phyloP scores from a whole-genome alignment of 768 basidiomycete genomes.

The Exidia glandulosa region DNA sequence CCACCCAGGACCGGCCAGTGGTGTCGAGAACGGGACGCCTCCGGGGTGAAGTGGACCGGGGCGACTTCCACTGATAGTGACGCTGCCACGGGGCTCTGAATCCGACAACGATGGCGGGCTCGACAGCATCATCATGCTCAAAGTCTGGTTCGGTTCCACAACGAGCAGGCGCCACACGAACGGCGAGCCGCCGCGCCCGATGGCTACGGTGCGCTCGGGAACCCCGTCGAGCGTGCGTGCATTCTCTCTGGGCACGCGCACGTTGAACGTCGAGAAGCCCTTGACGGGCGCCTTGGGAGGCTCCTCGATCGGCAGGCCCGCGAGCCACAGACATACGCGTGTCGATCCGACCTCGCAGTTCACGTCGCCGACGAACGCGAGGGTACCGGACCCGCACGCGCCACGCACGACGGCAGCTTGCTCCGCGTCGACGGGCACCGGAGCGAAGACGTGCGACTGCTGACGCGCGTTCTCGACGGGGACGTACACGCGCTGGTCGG shows the following conservation, averaged over 20 bases:
- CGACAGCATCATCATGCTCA: background rate
- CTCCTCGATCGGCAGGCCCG: conserved; percentile 12
- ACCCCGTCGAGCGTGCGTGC: background rate
- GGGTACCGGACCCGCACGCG: conserved; percentile 16
- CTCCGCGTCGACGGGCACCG: conserved; percentile 4
- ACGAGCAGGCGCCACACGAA: background rate
- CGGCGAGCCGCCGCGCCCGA: background rate
- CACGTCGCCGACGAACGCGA: conserved; percentile 28
- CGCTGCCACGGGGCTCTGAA: too few relatives aligned
- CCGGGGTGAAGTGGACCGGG: background rate
- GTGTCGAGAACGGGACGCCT: background rate
- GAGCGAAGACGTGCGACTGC: conserved; percentile 14
- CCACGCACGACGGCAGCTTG: conserved; percentile 20
- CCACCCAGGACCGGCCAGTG: background rate
- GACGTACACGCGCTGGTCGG: conserved; percentile 24
- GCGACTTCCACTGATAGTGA: too few relatives aligned
- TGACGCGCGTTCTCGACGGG: conserved; percentile 8
- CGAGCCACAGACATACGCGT: conserved; percentile 22
- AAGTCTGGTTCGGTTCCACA: background rate
- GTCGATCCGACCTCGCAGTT: conserved; percentile 18
- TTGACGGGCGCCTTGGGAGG: background rate
- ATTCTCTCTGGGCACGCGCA: background rate
- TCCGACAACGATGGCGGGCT: background rate
- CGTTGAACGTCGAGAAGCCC: background rate
- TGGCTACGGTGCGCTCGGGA: background rate